Base-by-base conservation (phyloP, 2,329 filamentous ascomycete species). In the Colletotrichum camelliae region DNA sequence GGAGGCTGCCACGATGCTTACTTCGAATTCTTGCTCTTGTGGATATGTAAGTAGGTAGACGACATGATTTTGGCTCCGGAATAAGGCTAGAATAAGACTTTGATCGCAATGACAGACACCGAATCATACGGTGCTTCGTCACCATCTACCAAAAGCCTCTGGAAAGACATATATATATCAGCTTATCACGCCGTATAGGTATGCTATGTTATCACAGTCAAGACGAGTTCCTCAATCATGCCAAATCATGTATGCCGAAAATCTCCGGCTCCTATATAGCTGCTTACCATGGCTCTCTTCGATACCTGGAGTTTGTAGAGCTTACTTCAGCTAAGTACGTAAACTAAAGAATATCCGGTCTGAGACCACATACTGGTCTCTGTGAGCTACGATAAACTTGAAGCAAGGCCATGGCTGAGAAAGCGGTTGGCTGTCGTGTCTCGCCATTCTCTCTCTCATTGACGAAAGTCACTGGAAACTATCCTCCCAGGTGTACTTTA, bases 171-270 rank as follows among this genome's bases (percentile, higher is more conserved):
- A 7, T n/a, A n/a, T 43, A n/a, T 43, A 43, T 43, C 18, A 12
- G 39, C 18, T n/a, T 43, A 3, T n/a, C 18, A 10, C 9, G 43
- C 43, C 3, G 9, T n/a, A 48, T 18, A 9, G 39, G 18, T 43
- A 3, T 43, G 16, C 2, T 43, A 18, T 43, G 18, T 18, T 6
- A 43, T 6, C 39, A 43, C 18, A 3, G 9, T 43, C 39, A 43
- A 6, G 3, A 0, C 1, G 18, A 43, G 39, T 43, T 12, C 0
- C 18, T 0, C 1, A 43, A 43, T 43, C 39, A n/a, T 43, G 3
- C 18, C 39, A 43, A 43, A 6, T n/a, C 18, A 43, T 43, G n/a
- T 43, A 18, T 3, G n/a, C n/a, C 29, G 18, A 3, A 43, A n/a
- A 43, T 43, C 43, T 21, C 1, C n/a, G 10, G 43, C 10, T 48